phyloP scores from a whole-genome alignment of 495 filamentous ascomycete genomes.

The Lichenothelia convexa region DNA sequence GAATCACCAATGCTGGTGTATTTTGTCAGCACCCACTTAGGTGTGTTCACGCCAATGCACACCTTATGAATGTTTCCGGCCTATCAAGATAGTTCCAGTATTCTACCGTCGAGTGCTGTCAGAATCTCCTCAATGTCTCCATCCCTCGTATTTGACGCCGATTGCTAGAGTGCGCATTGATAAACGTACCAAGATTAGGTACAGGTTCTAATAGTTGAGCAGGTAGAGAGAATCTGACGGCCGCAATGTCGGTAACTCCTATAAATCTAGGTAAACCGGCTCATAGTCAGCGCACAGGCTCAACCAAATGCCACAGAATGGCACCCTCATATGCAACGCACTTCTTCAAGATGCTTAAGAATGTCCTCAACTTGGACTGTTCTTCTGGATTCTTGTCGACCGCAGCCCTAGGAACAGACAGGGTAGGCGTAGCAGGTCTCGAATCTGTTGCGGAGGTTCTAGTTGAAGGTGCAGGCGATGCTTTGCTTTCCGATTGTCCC shows the following conservation, averaged over 20 bases:
- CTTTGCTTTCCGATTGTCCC: no score
- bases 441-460: no score
- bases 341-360: constrained; percentile 67
- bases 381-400: constrained; percentile 49
- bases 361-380: constrained; percentile 64
- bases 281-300: neutral
- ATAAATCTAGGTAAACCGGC: constrained; percentile 68
- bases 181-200: constrained; percentile 55
- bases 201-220: constrained; percentile 89
- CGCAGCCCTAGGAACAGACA: constrained; percentile 16
- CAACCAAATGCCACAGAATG: neutral
- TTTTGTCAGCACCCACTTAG: constrained; percentile 19
- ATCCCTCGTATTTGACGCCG: neutral
- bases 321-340: constrained; percentile 14
- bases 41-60: constrained; percentile 11
- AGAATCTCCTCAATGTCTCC: constrained; percentile 3
- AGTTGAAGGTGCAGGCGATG: no score
- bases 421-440: neutral
- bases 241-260: constrained; percentile 85
- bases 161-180: neutral
- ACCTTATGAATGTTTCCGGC: constrained; percentile 82
- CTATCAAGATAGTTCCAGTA: constrained; percentile 98
- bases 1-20: constrained; percentile 70
- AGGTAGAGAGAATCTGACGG: constrained; percentile 87
- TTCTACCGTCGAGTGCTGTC: constrained; percentile 37